phyloP scores from a whole-genome alignment of 2,329 filamentous ascomycete species.

The Tolypocladium inflatum region DNA sequence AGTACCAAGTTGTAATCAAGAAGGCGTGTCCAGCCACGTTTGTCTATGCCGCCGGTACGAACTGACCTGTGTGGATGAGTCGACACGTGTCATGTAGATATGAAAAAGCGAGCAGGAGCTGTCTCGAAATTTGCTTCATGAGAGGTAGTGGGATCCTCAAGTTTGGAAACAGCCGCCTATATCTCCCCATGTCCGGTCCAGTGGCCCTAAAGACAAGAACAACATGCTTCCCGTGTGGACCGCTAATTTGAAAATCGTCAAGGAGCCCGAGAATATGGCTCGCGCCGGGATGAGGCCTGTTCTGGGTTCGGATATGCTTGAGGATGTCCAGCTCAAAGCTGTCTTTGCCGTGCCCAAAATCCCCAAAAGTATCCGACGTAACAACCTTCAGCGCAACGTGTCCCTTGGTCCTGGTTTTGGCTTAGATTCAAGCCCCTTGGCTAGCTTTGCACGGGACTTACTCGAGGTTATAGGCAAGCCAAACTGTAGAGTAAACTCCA shows the following conservation, averaged over 20 bases:
- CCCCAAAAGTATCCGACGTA: conserved; percentile 7
- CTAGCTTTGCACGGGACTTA: neutral
- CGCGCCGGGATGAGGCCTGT: neutral
- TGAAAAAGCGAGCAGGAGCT: conserved; percentile 9
- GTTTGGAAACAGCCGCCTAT: conserved; percentile 6
- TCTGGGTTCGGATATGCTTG: conserved; percentile 4
- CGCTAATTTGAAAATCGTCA: conserved; percentile 15
- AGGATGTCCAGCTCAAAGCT: conserved; percentile 12
- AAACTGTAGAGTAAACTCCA: conserved; percentile 11
- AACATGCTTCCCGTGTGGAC: conserved; percentile 18
- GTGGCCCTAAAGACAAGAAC: conserved; percentile 21
- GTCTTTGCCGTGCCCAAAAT: conserved; percentile 1
- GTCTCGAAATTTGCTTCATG: conserved; percentile 8
- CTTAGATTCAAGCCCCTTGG: neutral
- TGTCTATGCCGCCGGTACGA: no score
- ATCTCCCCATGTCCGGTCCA: conserved; percentile 14
- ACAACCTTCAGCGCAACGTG: conserved; percentile 20
- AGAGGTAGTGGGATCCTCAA: conserved; percentile 5
- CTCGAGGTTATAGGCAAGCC: conserved; percentile 11
- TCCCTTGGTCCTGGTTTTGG: conserved; percentile 1
- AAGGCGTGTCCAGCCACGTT: neutral
- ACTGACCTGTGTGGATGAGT: conserved; percentile 13
- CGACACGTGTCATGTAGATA: conserved; percentile 11
- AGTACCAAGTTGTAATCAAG: neutral
- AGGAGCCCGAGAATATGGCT: conserved; percentile 9